A percentile compares a stretch with the other conserved stretches of the same genome.
Conservation (phyloP, 192 early-diverging fungal genomes). For the Nowakowskiella sp. region DNA sequence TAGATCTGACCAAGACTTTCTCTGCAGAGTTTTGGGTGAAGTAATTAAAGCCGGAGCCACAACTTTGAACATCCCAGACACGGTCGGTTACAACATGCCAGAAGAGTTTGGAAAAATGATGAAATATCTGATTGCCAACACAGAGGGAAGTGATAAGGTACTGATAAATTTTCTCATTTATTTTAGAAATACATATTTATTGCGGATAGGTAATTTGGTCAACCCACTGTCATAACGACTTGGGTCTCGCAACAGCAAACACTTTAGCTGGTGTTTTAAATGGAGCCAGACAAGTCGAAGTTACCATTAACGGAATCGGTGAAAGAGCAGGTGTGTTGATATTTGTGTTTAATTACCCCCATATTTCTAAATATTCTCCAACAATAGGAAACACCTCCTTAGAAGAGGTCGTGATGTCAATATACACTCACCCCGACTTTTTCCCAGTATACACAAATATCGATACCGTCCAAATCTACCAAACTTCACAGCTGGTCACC, state of each 20-base stretch:
- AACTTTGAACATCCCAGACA: slow-evolving; percentile 97
- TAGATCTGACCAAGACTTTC: slow-evolving; percentile 78
- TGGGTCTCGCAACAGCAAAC: slow-evolving; percentile 94
- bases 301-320: slow-evolving; percentile 96
- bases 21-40: slow-evolving; percentile 70
- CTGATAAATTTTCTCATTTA: not conserved
- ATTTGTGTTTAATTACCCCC: slow-evolving; percentile 1
- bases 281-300: slow-evolving; percentile 93
- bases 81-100: slow-evolving; percentile 92
- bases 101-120: slow-evolving; percentile 84
- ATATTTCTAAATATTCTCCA: not conserved
- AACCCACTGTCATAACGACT: slow-evolving; percentile 97
- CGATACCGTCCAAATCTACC: slow-evolving; percentile 80
- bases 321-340: slow-evolving; percentile 72
- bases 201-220: slow-evolving; percentile 63
- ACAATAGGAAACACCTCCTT: slow-evolving; percentile 80
- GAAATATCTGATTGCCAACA: slow-evolving; percentile 68
- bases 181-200: slow-evolving; percentile 1
- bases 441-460: slow-evolving; percentile 88
- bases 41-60: slow-evolving; percentile 88
- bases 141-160: slow-evolving; percentile 59
- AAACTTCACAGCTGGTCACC: slow-evolving; percentile 82
- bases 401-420: slow-evolving; percentile 92
- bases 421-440: slow-evolving; percentile 81
- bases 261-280: slow-evolving; percentile 82